Evolutionary conservation across 108 stramenopile species (phyloP).

Genomic region (Epipyxis sp.): DNA sequence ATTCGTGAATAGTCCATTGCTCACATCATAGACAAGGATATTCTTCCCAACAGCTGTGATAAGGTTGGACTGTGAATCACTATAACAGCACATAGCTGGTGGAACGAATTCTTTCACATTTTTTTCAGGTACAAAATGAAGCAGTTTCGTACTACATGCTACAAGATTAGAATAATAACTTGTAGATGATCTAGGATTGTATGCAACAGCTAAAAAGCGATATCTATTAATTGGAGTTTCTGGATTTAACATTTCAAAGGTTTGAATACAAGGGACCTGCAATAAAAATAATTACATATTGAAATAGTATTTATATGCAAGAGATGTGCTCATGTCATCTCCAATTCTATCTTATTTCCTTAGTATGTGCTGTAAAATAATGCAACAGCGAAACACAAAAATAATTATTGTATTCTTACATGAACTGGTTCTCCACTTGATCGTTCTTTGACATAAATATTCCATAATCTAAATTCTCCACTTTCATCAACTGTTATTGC

Average conservation of each 20-base stretch:
- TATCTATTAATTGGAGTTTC: neutral
- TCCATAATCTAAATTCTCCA: slow-evolving; percentile 29
- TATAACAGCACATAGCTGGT: neutral
- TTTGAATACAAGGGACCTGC: neutral
- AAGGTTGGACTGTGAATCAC: neutral
- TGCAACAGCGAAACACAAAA: too few species aligned
- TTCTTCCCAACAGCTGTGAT: slow-evolving; percentile 10
- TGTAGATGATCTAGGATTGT: neutral
- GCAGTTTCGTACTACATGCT: slow-evolving; percentile 15
- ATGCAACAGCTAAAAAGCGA: slow-evolving; percentile 17
- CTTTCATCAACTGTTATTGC: slow-evolving; percentile 13
- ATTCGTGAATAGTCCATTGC: neutral
- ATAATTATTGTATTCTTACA: too few species aligned
- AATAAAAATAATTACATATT: too few species aligned
- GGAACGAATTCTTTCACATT: slow-evolving; percentile 29
- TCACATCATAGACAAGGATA: slow-evolving; percentile 8
- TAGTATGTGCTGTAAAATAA: too few species aligned
- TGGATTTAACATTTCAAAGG: slow-evolving; percentile 16
- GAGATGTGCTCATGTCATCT: too few species aligned
- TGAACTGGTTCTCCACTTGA: neutral
- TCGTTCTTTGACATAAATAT: slow-evolving; percentile 19
- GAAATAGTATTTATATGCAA: too few species aligned
- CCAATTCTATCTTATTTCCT: too few species aligned
- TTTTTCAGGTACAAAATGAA: slow-evolving; percentile 31
- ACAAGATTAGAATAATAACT: slow-evolving; percentile 28